phyloP scores from a whole-genome alignment of 208 protist species.

The Trypanosoma grayi region DNA sequence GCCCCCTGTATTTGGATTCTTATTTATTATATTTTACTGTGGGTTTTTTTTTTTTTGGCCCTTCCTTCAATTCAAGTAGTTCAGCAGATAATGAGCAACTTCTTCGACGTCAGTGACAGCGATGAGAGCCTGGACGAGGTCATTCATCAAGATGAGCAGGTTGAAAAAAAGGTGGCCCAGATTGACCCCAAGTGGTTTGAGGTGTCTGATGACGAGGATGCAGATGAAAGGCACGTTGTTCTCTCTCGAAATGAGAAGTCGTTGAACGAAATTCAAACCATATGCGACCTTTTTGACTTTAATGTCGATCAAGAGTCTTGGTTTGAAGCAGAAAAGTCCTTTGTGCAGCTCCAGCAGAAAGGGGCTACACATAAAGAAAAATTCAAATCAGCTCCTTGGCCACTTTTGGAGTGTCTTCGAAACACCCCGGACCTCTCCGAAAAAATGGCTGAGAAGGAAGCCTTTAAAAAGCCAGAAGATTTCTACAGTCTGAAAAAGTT shows the following conservation, averaged over 20 bases:
- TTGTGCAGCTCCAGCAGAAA: constrained; percentile 26
- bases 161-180: constrained; percentile 48
- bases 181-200: constrained; percentile 77
- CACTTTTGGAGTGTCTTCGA: constrained; percentile 47
- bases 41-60: constrained; percentile 5
- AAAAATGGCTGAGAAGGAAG: constrained; percentile 36
- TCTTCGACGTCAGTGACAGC: constrained; percentile 44
- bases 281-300: constrained; percentile 59
- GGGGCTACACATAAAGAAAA: constrained; percentile 42
- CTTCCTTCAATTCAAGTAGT: background rate
- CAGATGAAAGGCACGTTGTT: constrained; percentile 49
- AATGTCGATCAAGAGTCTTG: constrained; percentile 26
- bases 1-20: too few relatives aligned
- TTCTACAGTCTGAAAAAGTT: constrained; percentile 58
- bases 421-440: constrained; percentile 50
- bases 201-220: constrained; percentile 71
- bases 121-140: constrained; percentile 47
- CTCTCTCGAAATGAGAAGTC: constrained; percentile 63
- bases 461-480: constrained; percentile 45
- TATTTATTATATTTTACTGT: constrained; percentile 22
- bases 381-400: constrained; percentile 39
- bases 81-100: constrained; percentile 32
- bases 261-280: constrained; percentile 42
- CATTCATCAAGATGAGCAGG: constrained; percentile 26
- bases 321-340: constrained; percentile 31